Base-by-base conservation (phyloP, 441 rosid species). In the Adansonia rubrostipa region DNA sequence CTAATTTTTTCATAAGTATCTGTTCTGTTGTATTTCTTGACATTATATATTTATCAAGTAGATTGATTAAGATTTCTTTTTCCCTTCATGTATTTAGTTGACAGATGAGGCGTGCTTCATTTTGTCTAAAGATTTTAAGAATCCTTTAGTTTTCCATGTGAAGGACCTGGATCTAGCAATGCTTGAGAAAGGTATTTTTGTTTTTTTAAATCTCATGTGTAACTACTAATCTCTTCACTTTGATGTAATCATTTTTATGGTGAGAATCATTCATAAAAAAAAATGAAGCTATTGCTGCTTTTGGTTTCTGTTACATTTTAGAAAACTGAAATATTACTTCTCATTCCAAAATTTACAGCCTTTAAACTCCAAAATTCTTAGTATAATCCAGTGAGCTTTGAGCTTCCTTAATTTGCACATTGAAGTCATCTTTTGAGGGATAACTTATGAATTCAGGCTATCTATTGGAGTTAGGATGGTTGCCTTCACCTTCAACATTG, bases 161-260 rank as follows among this genome's bases (percentile, higher is more conserved):
- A 87, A 82, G 81, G 92, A 82, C 63, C 82, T 89, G 48, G 90
- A 94, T 84, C 71, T 89, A 53, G 89, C 81, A 79, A 76, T 81
- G 42, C 85, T 96, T 80, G 77, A 60, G 47, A 87, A 89, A 92
- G 98, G 99, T 96, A 82, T 82, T 75, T 74, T 28, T 61, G 20
- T 74, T 61, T 74, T 28, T 28, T 28, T 28, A 28, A 28, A 28
- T 28, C 78, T 73, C 19, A 65, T 64, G 33, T 56, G 15, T 10
- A 14, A 64, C 50, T n/a, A 61, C 20, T 54, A 19, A 14, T 68
- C 48, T 71, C n/a, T 61, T 76, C 40, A 6, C 33, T 9, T 51
- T 47, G 40, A 74, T 56, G 60, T 24, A 13, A n/a, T 42, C 11
- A 9, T 44, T 51, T 76, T 66, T 20, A 48, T 17, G 3, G 40